Conservation (phyloP, 179 eudicot genomes). For the Camellia oleifera region DNA sequence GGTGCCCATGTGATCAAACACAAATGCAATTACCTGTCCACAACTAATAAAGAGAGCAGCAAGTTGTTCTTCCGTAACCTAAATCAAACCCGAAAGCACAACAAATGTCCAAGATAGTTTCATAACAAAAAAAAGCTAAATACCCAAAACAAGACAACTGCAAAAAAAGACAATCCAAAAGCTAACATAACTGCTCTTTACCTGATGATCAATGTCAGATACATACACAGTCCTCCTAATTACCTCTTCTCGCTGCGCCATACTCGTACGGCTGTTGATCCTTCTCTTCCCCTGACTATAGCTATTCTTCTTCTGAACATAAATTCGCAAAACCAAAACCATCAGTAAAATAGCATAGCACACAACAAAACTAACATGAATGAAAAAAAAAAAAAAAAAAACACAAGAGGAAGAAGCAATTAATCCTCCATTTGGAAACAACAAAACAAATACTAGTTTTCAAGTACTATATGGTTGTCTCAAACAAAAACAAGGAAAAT, state of each 20-base stretch:
- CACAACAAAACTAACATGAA: background rate
- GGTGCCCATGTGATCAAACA: background rate
- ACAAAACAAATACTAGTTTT: background rate
- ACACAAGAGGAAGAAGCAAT: background rate
- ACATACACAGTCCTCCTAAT: constrained; percentile 95
- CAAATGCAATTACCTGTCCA: constrained; percentile 58
- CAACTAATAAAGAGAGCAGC: constrained; percentile 66
- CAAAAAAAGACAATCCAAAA: background rate
- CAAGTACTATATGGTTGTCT: background rate
- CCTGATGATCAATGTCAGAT: constrained; percentile 99
- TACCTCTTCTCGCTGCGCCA: constrained; percentile 91
- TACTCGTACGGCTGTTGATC: constrained; percentile 72
- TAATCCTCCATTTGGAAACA: background rate
- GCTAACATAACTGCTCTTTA: constrained; percentile 13
- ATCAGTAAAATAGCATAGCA: background rate
- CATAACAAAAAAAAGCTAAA: background rate
- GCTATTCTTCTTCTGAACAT: constrained; percentile 56
- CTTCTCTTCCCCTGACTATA: constrained; percentile 65
- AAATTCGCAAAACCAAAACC: constrained; percentile 7
- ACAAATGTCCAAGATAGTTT: background rate
- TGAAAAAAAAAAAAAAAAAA: background rate
- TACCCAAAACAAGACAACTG: constrained; percentile 14
- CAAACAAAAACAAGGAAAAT: background rate
- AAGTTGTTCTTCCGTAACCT: constrained; percentile 86
- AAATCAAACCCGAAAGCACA: constrained; percentile 15